Evolutionary conservation across 2,329 filamentous ascomycete genomes (phyloP).

Genomic region (Hymenoscyphus albidus): DNA sequence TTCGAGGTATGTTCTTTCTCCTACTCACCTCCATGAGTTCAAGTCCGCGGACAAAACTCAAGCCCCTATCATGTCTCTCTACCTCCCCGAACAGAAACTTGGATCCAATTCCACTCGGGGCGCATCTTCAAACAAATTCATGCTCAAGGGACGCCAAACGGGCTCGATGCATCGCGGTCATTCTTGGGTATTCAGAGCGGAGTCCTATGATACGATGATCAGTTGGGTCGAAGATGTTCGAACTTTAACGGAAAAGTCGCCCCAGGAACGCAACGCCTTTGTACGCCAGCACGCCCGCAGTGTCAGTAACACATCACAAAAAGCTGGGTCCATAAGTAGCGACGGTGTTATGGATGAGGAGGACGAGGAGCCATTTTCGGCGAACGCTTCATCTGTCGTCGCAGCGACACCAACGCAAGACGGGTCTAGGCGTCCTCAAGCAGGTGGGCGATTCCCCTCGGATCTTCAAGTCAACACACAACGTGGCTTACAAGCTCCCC

Average conservation of each 20-base stretch:
- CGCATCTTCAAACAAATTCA: conserved; percentile 93
- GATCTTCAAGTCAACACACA: conserved; percentile 78
- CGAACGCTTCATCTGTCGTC: conserved; percentile 51
- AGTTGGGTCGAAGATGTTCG: conserved; percentile 85
- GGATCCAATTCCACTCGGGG: conserved; percentile 81
- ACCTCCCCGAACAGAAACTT: conserved; percentile 90
- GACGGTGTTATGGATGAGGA: conserved; percentile 76
- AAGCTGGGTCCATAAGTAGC: conserved; percentile 63
- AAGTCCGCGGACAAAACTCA: conserved; percentile 94
- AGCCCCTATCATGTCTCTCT: conserved; percentile 92
- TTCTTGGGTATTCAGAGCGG: conserved; percentile 68
- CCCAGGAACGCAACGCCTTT: conserved; percentile 83
- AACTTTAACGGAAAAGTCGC: conserved; percentile 79
- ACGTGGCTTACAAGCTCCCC: conserved; percentile 74
- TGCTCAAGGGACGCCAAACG: conserved; percentile 92
- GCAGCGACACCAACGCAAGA: conserved; percentile 44
- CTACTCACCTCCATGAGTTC: conserved; percentile 97
- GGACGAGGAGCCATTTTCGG: conserved; percentile 61
- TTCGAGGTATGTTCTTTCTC: conserved; percentile 84
- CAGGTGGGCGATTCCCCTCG: conserved; percentile 95
- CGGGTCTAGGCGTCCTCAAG: conserved; percentile 66
- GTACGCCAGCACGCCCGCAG: conserved; percentile 78
- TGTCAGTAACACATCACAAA: conserved; percentile 60
- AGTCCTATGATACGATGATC: conserved; percentile 89
- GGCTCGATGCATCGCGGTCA: conserved; percentile 84